Conservation (phyloP, 345 rosid species). For the sweet orange (Citrus sinensis) region DVS_A1.0 CM039164.1:1206501-1207000, state of each 20-base stretch:
- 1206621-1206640: constrained; percentile 90
- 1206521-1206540: constrained; percentile 78
- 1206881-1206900: constrained; percentile 48
- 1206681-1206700: constrained; percentile 41
- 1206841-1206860: constrained; percentile 54
- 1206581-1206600: constrained; percentile 64
- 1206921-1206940: constrained; percentile 36
- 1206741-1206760: constrained; percentile 76
- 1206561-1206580: constrained; percentile 48
- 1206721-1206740: constrained; percentile 84
- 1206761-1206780: constrained; percentile 90
- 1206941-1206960: constrained; percentile 39
- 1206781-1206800: constrained; percentile 87
- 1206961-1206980: constrained; percentile 21
- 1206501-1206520: constrained; percentile 79
- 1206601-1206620: constrained; percentile 98
- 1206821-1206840: constrained; percentile 74
- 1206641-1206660: constrained; percentile 83
- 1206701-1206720: constrained; percentile 37
- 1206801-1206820: constrained; percentile 82
- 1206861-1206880: constrained; percentile 50
- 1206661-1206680: constrained; percentile 76
- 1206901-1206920: constrained; percentile 35
- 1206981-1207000: constrained; percentile 47
- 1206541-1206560: constrained; percentile 72